These are phyloP conservation scores for Ophiosphaerella korrae DNA, from an alignment of 2,329 filamentous ascomycete species.

Conservation along the genomic window DNA sequence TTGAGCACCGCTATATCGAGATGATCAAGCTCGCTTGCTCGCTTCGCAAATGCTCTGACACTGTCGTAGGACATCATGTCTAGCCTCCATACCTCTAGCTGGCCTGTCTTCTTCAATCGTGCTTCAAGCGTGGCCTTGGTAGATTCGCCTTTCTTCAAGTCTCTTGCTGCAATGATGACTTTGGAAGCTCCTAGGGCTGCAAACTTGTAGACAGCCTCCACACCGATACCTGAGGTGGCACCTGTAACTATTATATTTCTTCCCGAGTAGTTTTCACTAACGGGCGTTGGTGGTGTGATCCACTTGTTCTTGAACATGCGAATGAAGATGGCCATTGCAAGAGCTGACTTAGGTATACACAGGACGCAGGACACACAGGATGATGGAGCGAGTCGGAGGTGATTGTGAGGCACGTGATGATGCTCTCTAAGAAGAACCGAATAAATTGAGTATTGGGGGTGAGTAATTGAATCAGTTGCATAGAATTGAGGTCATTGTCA, in stretches of 20 bases:
- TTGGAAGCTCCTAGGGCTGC: conserved; percentile 41
- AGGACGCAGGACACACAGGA: neutral
- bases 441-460: conserved; percentile 34
- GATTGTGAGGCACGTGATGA: no score
- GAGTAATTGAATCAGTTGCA: conserved; percentile 54
- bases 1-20: conserved; percentile 49
- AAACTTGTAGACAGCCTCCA: conserved; percentile 47
- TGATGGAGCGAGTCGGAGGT: neutral
- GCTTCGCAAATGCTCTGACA: conserved; percentile 37
- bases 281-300: conserved; percentile 40
- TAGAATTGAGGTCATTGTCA: conserved; percentile 66
- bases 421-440: no score
- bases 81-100: conserved; percentile 45
- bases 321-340: conserved; percentile 25
- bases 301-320: conserved; percentile 40
- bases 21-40: conserved; percentile 33
- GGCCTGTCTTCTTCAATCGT: conserved; percentile 27
- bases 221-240: conserved; percentile 47
- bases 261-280: conserved; percentile 42
- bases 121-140: conserved; percentile 38
- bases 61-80: conserved; percentile 45
- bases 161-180: conserved; percentile 48
- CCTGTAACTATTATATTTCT: conserved; percentile 55
- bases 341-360: neutral
- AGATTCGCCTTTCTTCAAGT: conserved; percentile 41